Evolutionary conservation across 2,329 filamentous ascomycete species (phyloP).

Genomic region (Paecilomyces formosus): DNA sequence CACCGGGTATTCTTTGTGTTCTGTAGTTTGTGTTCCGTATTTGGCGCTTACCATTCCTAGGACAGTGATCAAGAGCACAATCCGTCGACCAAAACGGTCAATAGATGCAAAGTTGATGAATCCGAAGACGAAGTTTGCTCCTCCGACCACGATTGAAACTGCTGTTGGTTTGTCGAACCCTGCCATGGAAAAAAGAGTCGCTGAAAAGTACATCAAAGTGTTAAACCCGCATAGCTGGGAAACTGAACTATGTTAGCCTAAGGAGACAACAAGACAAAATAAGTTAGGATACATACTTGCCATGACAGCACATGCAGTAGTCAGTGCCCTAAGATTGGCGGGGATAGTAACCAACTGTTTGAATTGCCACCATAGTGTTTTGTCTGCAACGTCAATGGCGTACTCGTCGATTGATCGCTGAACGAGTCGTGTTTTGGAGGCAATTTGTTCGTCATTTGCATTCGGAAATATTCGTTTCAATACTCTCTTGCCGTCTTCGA

Average conservation of each 20-base stretch:
- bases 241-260: constrained; percentile 13
- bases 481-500: constrained; percentile 31
- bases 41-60: constrained; percentile 31
- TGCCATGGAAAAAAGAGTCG: constrained; percentile 40
- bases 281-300: constrained; percentile 12
- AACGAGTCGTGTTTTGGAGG: constrained; percentile 39
- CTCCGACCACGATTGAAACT: constrained; percentile 36
- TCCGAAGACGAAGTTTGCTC: constrained; percentile 39
- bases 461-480: constrained; percentile 19
- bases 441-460: constrained; percentile 33
- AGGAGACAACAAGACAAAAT: too few species aligned
- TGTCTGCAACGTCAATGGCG: constrained; percentile 28
- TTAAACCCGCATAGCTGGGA: constrained; percentile 40
- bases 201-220: constrained; percentile 38
- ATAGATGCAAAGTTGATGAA: constrained; percentile 39
- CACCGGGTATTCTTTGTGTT: not conserved
- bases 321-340: constrained; percentile 38
- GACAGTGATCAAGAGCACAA: constrained; percentile 36
- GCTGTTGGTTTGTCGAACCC: constrained; percentile 44
- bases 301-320: constrained; percentile 42
- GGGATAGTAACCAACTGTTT: constrained; percentile 41
- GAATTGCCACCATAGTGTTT: constrained; percentile 33
- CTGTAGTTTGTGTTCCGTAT: not conserved
- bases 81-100: constrained; percentile 38
- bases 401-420: constrained; percentile 30